Evolutionary conservation across 2,329 filamentous ascomycete species (phyloP).

Genomic region (Periconia macrospinosa): DNA sequence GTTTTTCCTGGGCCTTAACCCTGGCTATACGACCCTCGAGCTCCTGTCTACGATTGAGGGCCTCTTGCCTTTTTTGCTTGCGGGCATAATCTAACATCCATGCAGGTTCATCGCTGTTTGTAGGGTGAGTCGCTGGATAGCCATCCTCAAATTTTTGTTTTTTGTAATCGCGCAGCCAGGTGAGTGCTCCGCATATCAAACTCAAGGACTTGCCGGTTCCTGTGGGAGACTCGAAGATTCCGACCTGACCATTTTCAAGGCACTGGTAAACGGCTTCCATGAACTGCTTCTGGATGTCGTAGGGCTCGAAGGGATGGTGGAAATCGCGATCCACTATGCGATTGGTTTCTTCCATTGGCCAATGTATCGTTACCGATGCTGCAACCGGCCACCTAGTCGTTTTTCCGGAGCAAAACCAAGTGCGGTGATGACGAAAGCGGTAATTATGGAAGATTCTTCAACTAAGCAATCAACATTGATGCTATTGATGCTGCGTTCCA

Average conservation of each 20-base stretch:
- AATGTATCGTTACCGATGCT: too few relatives aligned
- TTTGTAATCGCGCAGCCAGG: conserved; percentile 87
- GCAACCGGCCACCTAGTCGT: too few relatives aligned
- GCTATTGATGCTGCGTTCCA: too few relatives aligned
- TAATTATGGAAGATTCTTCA: too few relatives aligned
- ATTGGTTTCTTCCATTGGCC: not conserved
- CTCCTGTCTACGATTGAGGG: conserved; percentile 68
- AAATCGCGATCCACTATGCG: conserved; percentile 57
- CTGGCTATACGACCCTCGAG: conserved; percentile 71
- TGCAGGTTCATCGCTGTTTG: conserved; percentile 70
- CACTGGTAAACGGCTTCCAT: conserved; percentile 83
- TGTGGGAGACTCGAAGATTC: conserved; percentile 91
- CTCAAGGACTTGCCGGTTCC: conserved; percentile 92
- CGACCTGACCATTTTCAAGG: conserved; percentile 77
- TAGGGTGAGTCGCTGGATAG: conserved; percentile 47
- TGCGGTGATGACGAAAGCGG: too few relatives aligned
- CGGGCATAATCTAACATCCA: conserved; percentile 83
- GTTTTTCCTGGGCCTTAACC: conserved; percentile 64
- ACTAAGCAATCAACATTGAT: too few relatives aligned
- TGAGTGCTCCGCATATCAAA: conserved; percentile 83
- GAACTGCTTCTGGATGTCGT: conserved; percentile 83
- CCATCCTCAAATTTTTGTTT: conserved; percentile 59
- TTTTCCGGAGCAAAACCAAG: too few relatives aligned
- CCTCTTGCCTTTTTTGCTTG: conserved; percentile 66
- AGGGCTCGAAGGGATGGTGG: conserved; percentile 84